Percentiles rank a stretch among this genome's conserved stretches.
Evolutionary conservation across 2,329 filamentous ascomycete genomes (phyloP).

Genomic region (Aspergillus brunneoviolaceus): DNA sequence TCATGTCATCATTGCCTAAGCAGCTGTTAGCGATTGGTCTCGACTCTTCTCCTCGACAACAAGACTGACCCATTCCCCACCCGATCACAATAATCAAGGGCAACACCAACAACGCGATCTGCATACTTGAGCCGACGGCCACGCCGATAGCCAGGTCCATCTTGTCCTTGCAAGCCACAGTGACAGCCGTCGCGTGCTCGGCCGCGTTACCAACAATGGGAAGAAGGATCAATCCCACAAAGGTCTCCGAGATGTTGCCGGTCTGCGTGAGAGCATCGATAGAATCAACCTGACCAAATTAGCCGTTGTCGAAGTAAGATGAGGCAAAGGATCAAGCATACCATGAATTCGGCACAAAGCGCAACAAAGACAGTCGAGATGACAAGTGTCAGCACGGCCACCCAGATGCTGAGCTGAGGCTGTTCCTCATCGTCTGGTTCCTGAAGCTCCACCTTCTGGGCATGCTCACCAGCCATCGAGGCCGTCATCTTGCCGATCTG

Average conservation of each 20-base stretch:
- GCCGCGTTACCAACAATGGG: conserved; percentile 67
- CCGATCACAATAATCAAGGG: conserved; percentile 61
- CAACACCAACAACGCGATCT: conserved; percentile 63
- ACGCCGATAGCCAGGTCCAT: conserved; percentile 69
- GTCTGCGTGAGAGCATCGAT: conserved; percentile 55
- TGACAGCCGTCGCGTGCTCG: conserved; percentile 64
- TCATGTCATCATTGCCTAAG: conserved; percentile 59
- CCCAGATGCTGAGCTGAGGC: conserved; percentile 69
- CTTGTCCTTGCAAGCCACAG: conserved; percentile 64
- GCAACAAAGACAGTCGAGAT: conserved; percentile 77
- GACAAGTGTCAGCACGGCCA: conserved; percentile 70
- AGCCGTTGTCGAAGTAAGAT: background rate
- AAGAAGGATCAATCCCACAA: conserved; percentile 63
- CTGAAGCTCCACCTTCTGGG: conserved; percentile 48
- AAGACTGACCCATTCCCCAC: conserved; percentile 53
- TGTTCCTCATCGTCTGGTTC: conserved; percentile 69
- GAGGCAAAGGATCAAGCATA: conserved; percentile 15
- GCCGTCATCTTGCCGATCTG: conserved; percentile 55
- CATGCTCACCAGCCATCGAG: conserved; percentile 50
- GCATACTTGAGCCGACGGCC: conserved; percentile 64
- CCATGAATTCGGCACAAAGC: conserved; percentile 69
- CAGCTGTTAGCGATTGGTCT: conserved; percentile 7
- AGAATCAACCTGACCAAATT: conserved; percentile 44
- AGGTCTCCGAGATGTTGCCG: conserved; percentile 55
- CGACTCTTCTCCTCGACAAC: background rate